phyloP scores from a whole-genome alignment of 495 filamentous ascomycete genomes.

The Trichoderma erinaceum region DNA sequence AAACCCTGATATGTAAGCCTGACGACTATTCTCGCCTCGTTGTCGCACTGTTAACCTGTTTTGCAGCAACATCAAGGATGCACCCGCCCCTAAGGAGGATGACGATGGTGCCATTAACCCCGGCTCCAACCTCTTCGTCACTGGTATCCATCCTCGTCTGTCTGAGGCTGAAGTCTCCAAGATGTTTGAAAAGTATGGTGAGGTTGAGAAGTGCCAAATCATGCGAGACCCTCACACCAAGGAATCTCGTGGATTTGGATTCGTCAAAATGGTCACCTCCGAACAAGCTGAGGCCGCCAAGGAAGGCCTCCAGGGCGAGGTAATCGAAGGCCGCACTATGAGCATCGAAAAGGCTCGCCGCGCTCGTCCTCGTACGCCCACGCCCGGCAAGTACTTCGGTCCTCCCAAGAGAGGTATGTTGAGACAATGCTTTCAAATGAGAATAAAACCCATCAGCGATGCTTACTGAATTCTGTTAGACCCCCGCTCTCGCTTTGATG shows the following conservation, averaged over 20 bases:
- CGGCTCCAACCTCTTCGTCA: conserved; percentile 98
- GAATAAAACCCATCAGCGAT: conserved; percentile 37
- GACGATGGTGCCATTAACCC: conserved; percentile 81
- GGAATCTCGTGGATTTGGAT: conserved; percentile 97
- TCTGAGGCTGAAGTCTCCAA: conserved; percentile 85
- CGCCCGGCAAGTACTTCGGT: conserved; percentile 97
- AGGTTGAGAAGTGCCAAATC: conserved; percentile 98
- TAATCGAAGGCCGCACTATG: conserved; percentile 89
- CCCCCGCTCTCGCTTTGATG: conserved; percentile 41
- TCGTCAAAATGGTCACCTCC: conserved; percentile 95
- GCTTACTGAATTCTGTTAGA: conserved; percentile 25
- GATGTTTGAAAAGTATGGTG: conserved; percentile 97
- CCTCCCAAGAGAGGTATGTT: conserved; percentile 92
- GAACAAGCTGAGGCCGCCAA: conserved; percentile 95
- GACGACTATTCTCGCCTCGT: conserved; percentile 24
- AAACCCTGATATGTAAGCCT: conserved; percentile 29
- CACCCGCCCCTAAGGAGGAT: conserved; percentile 53
- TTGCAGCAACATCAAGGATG: conserved; percentile 43
- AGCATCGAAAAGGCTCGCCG: conserved; percentile 99
- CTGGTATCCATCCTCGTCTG: conserved; percentile 92
- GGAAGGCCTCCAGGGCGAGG: conserved; percentile 90
- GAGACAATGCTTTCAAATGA: conserved; percentile 29
- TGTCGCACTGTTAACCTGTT: conserved; percentile 25
- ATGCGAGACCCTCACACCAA: conserved; percentile 98
- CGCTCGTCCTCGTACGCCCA: conserved; percentile 88